These are phyloP conservation scores for Zygosaccharomyces sapae DNA, from an alignment of 1,139 yeast genomes.

Conservation along the genomic window DNA sequence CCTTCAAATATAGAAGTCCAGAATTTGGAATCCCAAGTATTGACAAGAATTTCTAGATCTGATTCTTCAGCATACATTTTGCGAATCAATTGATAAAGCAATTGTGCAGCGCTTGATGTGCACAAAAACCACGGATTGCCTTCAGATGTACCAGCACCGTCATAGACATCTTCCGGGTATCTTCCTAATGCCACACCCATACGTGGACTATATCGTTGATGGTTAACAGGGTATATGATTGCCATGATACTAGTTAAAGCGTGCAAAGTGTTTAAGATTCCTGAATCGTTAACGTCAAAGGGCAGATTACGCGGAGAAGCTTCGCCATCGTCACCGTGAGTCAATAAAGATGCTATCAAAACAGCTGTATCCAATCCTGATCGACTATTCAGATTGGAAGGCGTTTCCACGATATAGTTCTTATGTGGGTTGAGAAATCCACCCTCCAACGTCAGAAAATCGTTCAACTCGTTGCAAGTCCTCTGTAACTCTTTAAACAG, in stretches of 20 bases:
- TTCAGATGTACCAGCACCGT: constrained; percentile 66
- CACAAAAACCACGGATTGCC: constrained; percentile 97
- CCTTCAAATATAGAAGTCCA: constrained; percentile 29
- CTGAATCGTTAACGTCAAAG: constrained; percentile 53
- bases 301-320: constrained; percentile 43
- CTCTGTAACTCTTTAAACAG: constrained; percentile 8
- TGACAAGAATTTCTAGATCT: constrained; percentile 35
- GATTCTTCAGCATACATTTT: constrained; percentile 36
- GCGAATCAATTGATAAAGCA: constrained; percentile 40
- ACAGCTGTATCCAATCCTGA: constrained; percentile 79
- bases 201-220: constrained; percentile 40
- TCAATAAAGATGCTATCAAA: constrained; percentile 60
- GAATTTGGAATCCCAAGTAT: constrained; percentile 21
- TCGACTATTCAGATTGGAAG: constrained; percentile 47
- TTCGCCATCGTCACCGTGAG: constrained; percentile 51
- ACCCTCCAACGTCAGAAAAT: constrained; percentile 39
- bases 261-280: constrained; percentile 54
- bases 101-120: constrained; percentile 68
- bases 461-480: constrained; percentile 25
- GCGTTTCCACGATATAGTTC: constrained; percentile 68
- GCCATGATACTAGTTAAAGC: constrained; percentile 65
- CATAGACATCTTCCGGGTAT: constrained; percentile 89
- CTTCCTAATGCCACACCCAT: constrained; percentile 79
- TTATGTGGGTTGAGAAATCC: constrained; percentile 45
- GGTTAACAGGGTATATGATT: constrained; percentile 70